phyloP scores from a whole-genome alignment of 2,329 filamentous ascomycete species.

The Nothophoma quercina region DNA sequence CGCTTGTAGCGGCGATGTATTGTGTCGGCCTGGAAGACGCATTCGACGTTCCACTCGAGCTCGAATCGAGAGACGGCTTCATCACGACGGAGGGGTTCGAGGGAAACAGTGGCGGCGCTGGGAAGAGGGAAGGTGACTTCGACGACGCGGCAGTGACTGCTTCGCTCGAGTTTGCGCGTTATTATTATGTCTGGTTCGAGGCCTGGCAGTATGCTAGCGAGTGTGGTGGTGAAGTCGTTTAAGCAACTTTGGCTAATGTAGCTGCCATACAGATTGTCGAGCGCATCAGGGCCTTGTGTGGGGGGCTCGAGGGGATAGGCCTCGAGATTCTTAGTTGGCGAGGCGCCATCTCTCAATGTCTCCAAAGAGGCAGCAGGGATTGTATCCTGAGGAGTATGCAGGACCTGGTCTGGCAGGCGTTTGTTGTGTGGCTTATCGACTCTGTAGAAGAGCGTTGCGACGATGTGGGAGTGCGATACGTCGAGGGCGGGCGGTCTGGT shows the following conservation, averaged over 20 bases:
- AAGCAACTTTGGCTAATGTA: constrained; percentile 64
- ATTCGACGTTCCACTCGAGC: constrained; percentile 87
- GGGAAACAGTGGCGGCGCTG: constrained; percentile 56
- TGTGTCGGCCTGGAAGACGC: constrained; percentile 76
- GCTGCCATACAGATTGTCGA: constrained; percentile 63
- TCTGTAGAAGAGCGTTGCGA: constrained; percentile 51
- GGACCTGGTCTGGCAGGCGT: constrained; percentile 57
- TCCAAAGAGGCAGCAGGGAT: constrained; percentile 45
- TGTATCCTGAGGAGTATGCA: constrained; percentile 41
- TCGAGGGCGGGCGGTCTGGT: constrained; percentile 27
- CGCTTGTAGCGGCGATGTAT: constrained; percentile 82
- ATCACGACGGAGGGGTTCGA: constrained; percentile 77
- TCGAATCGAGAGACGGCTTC: constrained; percentile 83
- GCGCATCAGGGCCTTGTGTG: constrained; percentile 60
- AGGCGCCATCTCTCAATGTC: constrained; percentile 54
- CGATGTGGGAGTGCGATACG: constrained; percentile 34
- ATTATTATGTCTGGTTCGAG: constrained; percentile 58
- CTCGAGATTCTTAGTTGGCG: constrained; percentile 59
- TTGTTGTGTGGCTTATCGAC: constrained; percentile 47
- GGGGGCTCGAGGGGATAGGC: constrained; percentile 64
- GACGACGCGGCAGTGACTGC: constrained; percentile 68
- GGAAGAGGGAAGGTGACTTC: constrained; percentile 70
- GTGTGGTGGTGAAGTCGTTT: constrained; percentile 62
- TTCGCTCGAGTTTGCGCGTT: constrained; percentile 64
- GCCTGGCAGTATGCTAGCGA: constrained; percentile 58